Evolutionary conservation across 2,329 filamentous ascomycete genomes (phyloP).

Genomic region (Trichoderma arundinaceum): DNA sequence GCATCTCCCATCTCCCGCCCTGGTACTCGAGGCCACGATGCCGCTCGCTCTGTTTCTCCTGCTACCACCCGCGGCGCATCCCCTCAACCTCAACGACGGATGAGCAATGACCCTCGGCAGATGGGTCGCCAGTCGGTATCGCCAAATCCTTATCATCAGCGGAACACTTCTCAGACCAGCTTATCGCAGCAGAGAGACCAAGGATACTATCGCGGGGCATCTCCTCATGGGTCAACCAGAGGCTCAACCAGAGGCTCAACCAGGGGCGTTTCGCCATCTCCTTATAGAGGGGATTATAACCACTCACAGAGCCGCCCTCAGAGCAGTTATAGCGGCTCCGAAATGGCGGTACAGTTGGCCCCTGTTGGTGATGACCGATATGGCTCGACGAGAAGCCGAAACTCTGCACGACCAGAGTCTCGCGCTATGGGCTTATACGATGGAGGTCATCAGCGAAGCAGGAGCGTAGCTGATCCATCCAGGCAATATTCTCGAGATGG

Average conservation of each 20-base stretch:
- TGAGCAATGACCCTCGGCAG: slow-evolving; percentile 54
- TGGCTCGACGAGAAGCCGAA: slow-evolving; percentile 60
- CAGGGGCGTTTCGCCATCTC: slow-evolving; percentile 54
- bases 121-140: slow-evolving; percentile 57
- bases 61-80: slow-evolving; percentile 68
- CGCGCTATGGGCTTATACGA: slow-evolving; percentile 64
- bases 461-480: slow-evolving; percentile 83
- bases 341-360: slow-evolving; percentile 73
- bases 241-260: slow-evolving; percentile 52
- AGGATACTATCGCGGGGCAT: slow-evolving; percentile 58
- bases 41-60: slow-evolving; percentile 69
- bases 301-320: slow-evolving; percentile 51
- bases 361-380: slow-evolving; percentile 62
- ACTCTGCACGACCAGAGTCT: slow-evolving; percentile 54
- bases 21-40: slow-evolving; percentile 63
- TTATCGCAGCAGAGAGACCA: slow-evolving; percentile 54
- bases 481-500: slow-evolving; percentile 86
- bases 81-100: slow-evolving; percentile 62
- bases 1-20: slow-evolving; percentile 58
- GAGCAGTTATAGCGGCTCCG: slow-evolving; percentile 57
- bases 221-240: slow-evolving; percentile 55
- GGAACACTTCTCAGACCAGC: slow-evolving; percentile 48
- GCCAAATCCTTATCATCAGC: slow-evolving; percentile 65
- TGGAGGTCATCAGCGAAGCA: slow-evolving; percentile 68
- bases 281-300: slow-evolving; percentile 52